phyloP scores from a whole-genome alignment of 2,329 filamentous ascomycete genomes.

The Aspergillus niger region DNA sequence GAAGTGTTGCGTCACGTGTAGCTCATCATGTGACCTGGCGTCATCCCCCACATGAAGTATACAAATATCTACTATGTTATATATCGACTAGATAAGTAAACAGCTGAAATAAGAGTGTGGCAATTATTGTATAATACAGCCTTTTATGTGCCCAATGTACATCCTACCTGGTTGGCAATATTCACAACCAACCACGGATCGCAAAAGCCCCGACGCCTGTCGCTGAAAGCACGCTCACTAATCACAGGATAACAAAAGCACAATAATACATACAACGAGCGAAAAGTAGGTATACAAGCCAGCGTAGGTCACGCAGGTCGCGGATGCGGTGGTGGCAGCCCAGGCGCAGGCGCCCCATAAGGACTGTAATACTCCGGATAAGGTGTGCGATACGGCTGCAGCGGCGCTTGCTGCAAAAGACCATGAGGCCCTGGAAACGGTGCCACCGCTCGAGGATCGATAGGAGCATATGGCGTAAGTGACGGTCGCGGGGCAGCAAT shows the following conservation, averaged over 20 bases:
- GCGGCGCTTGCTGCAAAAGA: conserved; percentile 23
- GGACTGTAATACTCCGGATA: conserved; percentile 27
- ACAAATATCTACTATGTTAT: not conserved
- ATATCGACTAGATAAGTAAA: too few species aligned
- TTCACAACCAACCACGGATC: conserved; percentile 1
- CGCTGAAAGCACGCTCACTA: conserved; percentile 17
- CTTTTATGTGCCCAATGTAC: not conserved
- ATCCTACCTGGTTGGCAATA: not conserved
- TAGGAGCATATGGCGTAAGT: conserved; percentile 33
- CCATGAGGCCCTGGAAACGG: conserved; percentile 22
- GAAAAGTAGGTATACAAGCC: not conserved
- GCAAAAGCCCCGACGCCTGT: conserved; percentile 16
- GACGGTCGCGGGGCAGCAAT: conserved; percentile 22
- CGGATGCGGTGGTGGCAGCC: conserved; percentile 22
- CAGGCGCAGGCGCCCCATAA: conserved; percentile 19
- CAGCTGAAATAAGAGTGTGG: too few species aligned
- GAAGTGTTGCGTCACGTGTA: not conserved
- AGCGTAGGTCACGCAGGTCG: conserved; percentile 18
- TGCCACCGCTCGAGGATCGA: conserved; percentile 26
- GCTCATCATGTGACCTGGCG: not conserved
- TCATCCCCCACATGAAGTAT: not conserved
- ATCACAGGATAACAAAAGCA: conserved; percentile 12
- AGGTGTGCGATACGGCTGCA: conserved; percentile 27
- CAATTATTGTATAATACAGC: not conserved
- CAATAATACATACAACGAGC: not conserved